Percentiles rank a stretch among this genome's conserved stretches.
phyloP scores from a whole-genome alignment of 768 basidiomycete species.

The Calocybe gangraenosa region DNA sequence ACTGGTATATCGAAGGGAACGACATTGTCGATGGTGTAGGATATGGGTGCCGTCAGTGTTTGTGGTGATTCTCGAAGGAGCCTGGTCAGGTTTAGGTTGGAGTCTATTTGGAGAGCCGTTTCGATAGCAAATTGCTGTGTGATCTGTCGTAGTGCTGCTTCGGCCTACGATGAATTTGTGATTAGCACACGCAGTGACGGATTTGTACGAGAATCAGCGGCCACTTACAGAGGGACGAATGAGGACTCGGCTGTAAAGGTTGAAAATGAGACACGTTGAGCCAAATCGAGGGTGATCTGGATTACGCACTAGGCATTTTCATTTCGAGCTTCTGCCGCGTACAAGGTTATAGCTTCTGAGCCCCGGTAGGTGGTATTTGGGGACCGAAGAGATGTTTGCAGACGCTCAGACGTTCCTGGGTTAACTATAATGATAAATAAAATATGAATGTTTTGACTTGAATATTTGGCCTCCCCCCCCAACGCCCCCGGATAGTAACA shows the following conservation, averaged over 20 bases:
- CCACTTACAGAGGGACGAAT: conserved; percentile 27
- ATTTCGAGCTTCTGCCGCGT: conserved; percentile 46
- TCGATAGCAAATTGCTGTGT: conserved; percentile 28
- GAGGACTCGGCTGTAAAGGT: conserved; percentile 30
- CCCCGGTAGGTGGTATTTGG: conserved; percentile 45
- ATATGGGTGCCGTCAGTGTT: conserved; percentile 44
- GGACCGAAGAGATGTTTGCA: conserved; percentile 30
- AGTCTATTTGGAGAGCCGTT: conserved; percentile 24
- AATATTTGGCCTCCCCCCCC: too few relatives aligned
- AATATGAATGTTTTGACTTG: too few relatives aligned
- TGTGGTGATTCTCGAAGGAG: conserved; percentile 45
- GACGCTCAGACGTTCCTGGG: conserved; percentile 31
- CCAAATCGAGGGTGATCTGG: not conserved
- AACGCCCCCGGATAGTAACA: too few relatives aligned
- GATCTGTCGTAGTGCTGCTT: conserved; percentile 32
- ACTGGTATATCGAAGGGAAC: conserved; percentile 56
- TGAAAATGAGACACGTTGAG: too few relatives aligned
- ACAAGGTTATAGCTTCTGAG: conserved; percentile 44
- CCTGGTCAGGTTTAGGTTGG: conserved; percentile 22
- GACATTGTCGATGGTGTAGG: conserved; percentile 44
- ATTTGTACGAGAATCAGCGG: not conserved
- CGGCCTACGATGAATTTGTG: conserved; percentile 20
- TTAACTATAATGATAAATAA: conserved; percentile 32
- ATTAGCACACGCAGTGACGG: not conserved
- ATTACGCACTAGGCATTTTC: conserved; percentile 54